Conservation (phyloP, 148 eudicot species). For the Silene conica region DNA sequence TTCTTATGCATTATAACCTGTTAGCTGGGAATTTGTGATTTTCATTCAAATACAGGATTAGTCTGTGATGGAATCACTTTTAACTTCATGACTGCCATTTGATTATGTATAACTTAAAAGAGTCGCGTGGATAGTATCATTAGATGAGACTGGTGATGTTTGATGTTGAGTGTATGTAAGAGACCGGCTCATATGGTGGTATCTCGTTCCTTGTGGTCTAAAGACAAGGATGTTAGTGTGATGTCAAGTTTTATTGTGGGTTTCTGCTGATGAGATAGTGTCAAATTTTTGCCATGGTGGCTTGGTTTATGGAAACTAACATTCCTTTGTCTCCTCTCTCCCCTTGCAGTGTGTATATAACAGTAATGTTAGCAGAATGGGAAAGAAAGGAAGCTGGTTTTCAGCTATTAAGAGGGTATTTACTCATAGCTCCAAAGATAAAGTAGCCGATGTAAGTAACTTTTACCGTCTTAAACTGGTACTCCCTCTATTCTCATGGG, state of each 20-base stretch:
- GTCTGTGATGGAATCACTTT: not conserved
- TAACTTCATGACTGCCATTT: too few relatives aligned
- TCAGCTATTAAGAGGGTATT: conserved; percentile 91
- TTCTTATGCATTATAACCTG: not conserved
- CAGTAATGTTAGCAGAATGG: conserved; percentile 84
- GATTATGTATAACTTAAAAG: not conserved
- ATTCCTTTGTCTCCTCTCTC: conserved; percentile 11
- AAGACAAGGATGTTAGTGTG: not conserved
- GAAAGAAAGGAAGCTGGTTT: conserved; percentile 98
- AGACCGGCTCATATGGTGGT: not conserved
- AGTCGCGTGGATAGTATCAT: not conserved
- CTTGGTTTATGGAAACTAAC: not conserved
- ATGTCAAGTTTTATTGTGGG: not conserved
- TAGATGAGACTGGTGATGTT: not conserved
- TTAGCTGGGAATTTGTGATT: not conserved
- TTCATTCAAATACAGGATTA: not conserved
- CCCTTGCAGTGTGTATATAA: conserved; percentile 34
- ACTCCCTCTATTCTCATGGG: too few relatives aligned
- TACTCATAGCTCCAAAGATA: conserved; percentile 69
- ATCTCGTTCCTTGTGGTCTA: too few relatives aligned
- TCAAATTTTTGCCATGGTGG: not conserved
- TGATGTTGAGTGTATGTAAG: not conserved
- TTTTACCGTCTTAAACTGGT: not conserved
- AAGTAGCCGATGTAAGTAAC: conserved; percentile 58
- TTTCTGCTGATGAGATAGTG: not conserved